Conservation (phyloP, 2,329 filamentous ascomycete species). For the Talaromyces sp. region DNA sequence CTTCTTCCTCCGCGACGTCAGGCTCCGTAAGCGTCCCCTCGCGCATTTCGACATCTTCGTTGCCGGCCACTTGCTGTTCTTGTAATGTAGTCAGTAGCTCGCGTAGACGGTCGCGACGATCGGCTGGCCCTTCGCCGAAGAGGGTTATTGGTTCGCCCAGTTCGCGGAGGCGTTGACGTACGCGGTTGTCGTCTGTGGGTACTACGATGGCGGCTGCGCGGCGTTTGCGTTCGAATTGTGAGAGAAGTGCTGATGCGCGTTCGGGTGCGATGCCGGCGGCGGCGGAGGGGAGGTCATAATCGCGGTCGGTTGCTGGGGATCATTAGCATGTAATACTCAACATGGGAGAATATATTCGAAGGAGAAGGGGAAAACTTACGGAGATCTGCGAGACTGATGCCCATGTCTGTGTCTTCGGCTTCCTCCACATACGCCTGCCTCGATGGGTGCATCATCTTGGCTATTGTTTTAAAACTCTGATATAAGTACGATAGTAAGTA, state of each 20-base stretch:
- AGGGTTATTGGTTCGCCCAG: constrained; percentile 91
- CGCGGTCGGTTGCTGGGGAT: constrained; percentile 65
- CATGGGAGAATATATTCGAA: not conserved
- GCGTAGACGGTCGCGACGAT: constrained; percentile 81
- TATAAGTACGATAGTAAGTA: not conserved
- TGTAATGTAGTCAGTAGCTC: constrained; percentile 73
- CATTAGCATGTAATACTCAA: constrained; percentile 10
- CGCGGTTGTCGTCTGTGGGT: constrained; percentile 86
- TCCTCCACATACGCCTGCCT: constrained; percentile 95
- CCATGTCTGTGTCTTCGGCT: constrained; percentile 55
- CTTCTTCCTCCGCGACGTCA: constrained; percentile 67
- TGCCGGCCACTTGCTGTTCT: constrained; percentile 54
- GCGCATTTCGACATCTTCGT: constrained; percentile 53
- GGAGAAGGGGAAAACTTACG: constrained; percentile 52
- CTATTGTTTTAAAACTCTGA: not conserved
- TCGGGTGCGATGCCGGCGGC: constrained; percentile 69
- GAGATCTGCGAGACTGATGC: constrained; percentile 62
- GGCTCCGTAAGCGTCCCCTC: constrained; percentile 48
- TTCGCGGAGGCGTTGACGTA: constrained; percentile 76
- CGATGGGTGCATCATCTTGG: constrained; percentile 72
- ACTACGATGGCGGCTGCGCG: constrained; percentile 85
- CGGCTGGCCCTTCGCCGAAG: constrained; percentile 84
- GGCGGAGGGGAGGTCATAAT: constrained; percentile 74
- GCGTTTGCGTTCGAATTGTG: constrained; percentile 87
- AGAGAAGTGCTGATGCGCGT: constrained; percentile 79